Conservation (phyloP, 192 early-diverging fungal genomes). For the Anaeromyces robustus region DNA sequence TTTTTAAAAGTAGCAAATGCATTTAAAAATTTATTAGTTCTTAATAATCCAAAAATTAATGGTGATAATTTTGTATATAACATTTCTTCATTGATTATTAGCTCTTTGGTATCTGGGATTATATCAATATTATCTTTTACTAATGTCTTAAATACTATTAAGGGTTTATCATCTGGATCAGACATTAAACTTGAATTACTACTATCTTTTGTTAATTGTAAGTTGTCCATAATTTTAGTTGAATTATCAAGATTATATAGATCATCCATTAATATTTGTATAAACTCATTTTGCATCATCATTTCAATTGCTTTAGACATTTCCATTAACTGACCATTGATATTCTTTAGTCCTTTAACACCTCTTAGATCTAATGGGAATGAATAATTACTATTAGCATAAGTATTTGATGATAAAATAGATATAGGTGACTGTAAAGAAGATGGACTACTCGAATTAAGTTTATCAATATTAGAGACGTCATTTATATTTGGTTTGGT, state of each 20-base stretch:
- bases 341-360: constrained; percentile 37
- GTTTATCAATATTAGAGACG: constrained; percentile 12
- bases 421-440: constrained; percentile 5
- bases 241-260: constrained; percentile 39
- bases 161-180: constrained; percentile 3
- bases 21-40: constrained; percentile 45
- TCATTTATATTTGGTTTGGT: constrained; percentile 12
- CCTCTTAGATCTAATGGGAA: constrained; percentile 35
- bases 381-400: constrained; percentile 21
- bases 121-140: background rate
- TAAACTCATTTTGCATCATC: constrained; percentile 62
- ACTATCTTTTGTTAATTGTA: constrained; percentile 11
- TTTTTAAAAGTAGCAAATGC: constrained; percentile 69
- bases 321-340: constrained; percentile 41
- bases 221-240: background rate
- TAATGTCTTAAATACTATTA: background rate
- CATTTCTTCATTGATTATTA: background rate
- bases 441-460: constrained; percentile 10
- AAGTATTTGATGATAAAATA: constrained; percentile 20
- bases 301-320: constrained; percentile 45
- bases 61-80: constrained; percentile 33
- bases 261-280: constrained; percentile 42
- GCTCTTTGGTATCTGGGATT: background rate
- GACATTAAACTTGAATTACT: constrained; percentile 3
- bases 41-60: constrained; percentile 57